Evolutionary conservation across 1,284 basidiomycete genomes (phyloP).

Genomic region (Hypsizygus ulmarius): DNA sequence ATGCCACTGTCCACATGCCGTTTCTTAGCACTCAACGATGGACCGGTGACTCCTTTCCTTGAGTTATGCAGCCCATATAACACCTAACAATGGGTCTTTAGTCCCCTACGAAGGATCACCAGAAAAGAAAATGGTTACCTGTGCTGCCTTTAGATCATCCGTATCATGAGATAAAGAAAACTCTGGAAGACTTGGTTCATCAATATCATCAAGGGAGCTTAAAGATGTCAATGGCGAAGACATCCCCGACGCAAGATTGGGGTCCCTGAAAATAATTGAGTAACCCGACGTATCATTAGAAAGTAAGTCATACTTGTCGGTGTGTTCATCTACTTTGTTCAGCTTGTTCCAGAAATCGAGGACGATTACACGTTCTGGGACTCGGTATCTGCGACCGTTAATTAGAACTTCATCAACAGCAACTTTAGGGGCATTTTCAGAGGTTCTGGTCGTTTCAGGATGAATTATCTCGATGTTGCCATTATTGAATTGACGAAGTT

Average conservation of each 20-base stretch:
- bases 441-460: conserved; percentile 46
- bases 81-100: conserved; percentile 12
- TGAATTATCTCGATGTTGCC: conserved; percentile 90
- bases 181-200: conserved; percentile 37
- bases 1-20: conserved; percentile 21
- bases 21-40: conserved; percentile 11
- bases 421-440: conserved; percentile 42
- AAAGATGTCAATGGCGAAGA: conserved; percentile 76
- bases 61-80: conserved; percentile 28
- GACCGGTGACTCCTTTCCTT: conserved; percentile 6
- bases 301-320: conserved; percentile 39
- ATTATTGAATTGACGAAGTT: conserved; percentile 77
- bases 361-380: conserved; percentile 91
- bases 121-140: conserved; percentile 30
- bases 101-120: neutral
- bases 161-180: conserved; percentile 22
- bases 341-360: conserved; percentile 96
- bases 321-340: conserved; percentile 41
- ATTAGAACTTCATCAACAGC: conserved; percentile 74
- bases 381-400: conserved; percentile 83
- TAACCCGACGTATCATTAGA: neutral
- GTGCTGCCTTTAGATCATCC: conserved; percentile 44
- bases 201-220: conserved; percentile 64
- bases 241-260: conserved; percentile 43
- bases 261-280: conserved; percentile 31